Percentiles rank a stretch among this genome's conserved stretches.
Evolutionary conservation across 495 filamentous ascomycete species (phyloP).

Genomic region (Aspergillus affinis): DNA sequence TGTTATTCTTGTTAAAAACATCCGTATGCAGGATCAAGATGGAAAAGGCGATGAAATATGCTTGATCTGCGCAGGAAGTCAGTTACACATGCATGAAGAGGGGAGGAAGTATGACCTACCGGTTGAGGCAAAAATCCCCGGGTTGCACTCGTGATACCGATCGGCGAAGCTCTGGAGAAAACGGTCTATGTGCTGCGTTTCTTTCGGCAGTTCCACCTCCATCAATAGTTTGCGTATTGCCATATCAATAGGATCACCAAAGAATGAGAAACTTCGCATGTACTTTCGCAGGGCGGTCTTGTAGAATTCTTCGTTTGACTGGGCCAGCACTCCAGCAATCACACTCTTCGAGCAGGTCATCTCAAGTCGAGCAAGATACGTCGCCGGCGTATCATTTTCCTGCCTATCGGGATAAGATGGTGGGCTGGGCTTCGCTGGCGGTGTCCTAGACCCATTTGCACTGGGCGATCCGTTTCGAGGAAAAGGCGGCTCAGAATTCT

Average conservation of each 20-base stretch:
- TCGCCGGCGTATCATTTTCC: constrained; percentile 86
- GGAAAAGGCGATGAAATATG: constrained; percentile 96
- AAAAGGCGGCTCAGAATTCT: constrained; percentile 69
- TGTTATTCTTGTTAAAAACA: constrained; percentile 99
- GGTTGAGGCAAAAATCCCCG: constrained; percentile 86
- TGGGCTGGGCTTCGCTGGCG: constrained; percentile 64
- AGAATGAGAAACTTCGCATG: constrained; percentile 92
- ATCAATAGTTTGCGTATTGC: constrained; percentile 91
- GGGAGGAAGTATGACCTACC: constrained; percentile 38
- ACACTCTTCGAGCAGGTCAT: constrained; percentile 72
- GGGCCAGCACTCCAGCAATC: constrained; percentile 78
- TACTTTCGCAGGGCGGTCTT: constrained; percentile 84
- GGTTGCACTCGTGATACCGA: constrained; percentile 97
- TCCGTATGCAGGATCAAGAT: constrained; percentile 95
- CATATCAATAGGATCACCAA: constrained; percentile 97
- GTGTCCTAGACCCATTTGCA: constrained; percentile 59
- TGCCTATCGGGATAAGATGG: constrained; percentile 75
- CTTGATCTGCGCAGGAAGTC: constrained; percentile 62
- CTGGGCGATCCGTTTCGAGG: constrained; percentile 58
- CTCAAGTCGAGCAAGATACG: constrained; percentile 81
- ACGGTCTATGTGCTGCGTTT: constrained; percentile 97
- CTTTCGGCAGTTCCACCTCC: constrained; percentile 93
- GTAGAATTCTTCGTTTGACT: constrained; percentile 80
- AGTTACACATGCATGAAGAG: not conserved
- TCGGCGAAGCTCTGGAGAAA: constrained; percentile 93